Evolutionary conservation across 441 rosid species (phyloP), one percentile per base, ranked within the genome.

Genomic region (Breynia disticha): DNA sequence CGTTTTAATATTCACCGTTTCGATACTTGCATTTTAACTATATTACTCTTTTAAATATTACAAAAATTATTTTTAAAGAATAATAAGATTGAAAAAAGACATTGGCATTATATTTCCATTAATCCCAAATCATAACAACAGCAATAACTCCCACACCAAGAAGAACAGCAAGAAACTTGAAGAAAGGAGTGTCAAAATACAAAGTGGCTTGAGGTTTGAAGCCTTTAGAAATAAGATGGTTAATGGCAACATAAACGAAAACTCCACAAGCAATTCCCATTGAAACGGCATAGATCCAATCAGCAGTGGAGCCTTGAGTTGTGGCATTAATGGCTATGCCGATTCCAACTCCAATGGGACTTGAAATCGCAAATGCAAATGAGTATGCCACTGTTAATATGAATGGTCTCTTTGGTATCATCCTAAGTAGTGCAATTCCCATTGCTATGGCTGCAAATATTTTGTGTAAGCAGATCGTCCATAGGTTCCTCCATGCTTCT

Each of bases 201-300:
- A 72, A 71, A 4, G 43, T 17, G 17, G 44, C 59, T 5, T 16
- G 73, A 0, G 96, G 82, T 9, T 18, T 16, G 64, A 83, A 85
- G 5, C 95, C 96, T 66, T 79, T 88, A 10, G 89, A 64, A 24
- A 83, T 48, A 52, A 88, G 76, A 74, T 85, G 87, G 62, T 85
- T 88, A 48, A 88, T 85, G 0, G 95, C 75, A 7, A 88, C 89
- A 44, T 81, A 88, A 50, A 88, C 56, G 65, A 85, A 88, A 21
- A 88, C 76, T 7, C 96, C 96, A 42, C 96, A 83, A 0, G 96
- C 95, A 55, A 88, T 55, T 19, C 89, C 83, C 95, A 88, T 88
- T 0, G 95, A 83, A 51, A 88, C 73, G 15, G 91, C 91, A 21
- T 51, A 85, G 51, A 76, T 72, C 96, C 91, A 88, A 60, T 83